Evolutionary conservation across 179 eudicot genomes (phyloP).

Genomic region (Nepenthes alata): DNA sequence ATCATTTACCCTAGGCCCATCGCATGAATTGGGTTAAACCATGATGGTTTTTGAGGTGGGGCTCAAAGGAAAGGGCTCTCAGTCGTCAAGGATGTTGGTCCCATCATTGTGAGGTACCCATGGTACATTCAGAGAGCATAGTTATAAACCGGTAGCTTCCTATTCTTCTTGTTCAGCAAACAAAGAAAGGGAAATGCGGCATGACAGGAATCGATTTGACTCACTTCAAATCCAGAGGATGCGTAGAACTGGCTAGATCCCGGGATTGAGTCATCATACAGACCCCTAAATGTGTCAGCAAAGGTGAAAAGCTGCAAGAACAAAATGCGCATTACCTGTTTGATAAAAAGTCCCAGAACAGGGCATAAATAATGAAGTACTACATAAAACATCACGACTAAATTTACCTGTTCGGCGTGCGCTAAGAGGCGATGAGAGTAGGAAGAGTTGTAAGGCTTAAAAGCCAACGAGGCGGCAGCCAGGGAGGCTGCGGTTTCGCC

Average conservation of each 20-base stretch:
- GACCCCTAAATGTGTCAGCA: constrained; percentile 66
- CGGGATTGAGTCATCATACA: constrained; percentile 50
- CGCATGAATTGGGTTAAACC: no score
- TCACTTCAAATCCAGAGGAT: constrained; percentile 68
- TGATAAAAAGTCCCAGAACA: not conserved
- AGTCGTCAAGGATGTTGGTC: no score
- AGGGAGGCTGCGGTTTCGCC: constrained; percentile 89
- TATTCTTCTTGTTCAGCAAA: no score
- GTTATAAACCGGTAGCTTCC: no score
- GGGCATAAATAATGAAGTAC: not conserved
- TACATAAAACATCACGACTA: no score
- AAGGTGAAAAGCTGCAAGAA: constrained; percentile 69
- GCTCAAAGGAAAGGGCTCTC: no score
- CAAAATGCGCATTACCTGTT: not conserved
- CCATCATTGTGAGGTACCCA: no score
- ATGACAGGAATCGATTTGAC: constrained; percentile 5
- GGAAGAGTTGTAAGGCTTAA: constrained; percentile 56
- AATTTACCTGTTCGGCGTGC: constrained; percentile 62
- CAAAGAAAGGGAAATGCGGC: not conserved
- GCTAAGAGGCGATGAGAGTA: constrained; percentile 44
- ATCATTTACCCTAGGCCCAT: no score
- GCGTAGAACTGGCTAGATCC: constrained; percentile 44
- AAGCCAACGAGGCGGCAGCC: constrained; percentile 71
- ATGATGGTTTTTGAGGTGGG: no score
- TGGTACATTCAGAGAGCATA: no score